A percentile compares a stretch with the other conserved stretches of the same genome.
Evolutionary conservation across 129 eudicot genomes (phyloP).

Genomic region (Saposhnikovia divaricata): DNA sequence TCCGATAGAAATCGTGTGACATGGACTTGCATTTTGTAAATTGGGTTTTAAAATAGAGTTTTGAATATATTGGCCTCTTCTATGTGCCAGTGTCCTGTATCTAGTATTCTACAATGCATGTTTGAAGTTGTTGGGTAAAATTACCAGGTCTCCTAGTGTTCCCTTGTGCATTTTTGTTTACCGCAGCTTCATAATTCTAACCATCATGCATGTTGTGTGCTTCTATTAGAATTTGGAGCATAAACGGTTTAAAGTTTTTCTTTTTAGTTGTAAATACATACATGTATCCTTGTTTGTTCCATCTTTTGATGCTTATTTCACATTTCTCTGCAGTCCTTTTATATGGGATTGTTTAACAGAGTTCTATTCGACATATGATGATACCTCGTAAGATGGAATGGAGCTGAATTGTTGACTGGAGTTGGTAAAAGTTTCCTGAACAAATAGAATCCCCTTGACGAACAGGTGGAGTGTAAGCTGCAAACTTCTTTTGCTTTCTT

Average conservation of each 20-base stretch:
- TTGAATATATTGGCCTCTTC: not conserved
- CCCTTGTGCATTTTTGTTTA: not conserved
- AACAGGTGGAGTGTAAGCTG: slow-evolving; percentile 39
- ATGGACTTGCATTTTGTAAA: not conserved
- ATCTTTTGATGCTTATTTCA: not conserved
- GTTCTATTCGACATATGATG: slow-evolving; percentile 84
- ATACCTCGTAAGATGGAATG: slow-evolving; percentile 79
- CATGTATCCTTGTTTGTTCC: not conserved
- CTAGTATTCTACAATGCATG: not conserved
- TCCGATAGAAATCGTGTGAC: not conserved
- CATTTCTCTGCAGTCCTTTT: slow-evolving; percentile 48
- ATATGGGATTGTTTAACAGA: slow-evolving; percentile 70
- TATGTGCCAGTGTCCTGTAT: not conserved
- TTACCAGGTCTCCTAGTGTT: not conserved
- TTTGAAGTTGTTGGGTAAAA: not conserved
- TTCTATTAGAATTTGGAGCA: not conserved
- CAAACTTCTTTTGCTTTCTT: slow-evolving; percentile 56
- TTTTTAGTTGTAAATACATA: not conserved
- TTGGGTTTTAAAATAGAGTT: not conserved
- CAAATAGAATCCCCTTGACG: slow-evolving; percentile 25
- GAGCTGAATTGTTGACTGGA: slow-evolving; percentile 83
- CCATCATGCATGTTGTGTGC: not conserved
- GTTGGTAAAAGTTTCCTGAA: slow-evolving; percentile 48
- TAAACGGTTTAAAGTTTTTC: not conserved
- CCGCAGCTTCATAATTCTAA: not conserved